Evolutionary conservation across 768 basidiomycete genomes (phyloP).

Genomic region (Holtermanniella nyarrowii): DNA sequence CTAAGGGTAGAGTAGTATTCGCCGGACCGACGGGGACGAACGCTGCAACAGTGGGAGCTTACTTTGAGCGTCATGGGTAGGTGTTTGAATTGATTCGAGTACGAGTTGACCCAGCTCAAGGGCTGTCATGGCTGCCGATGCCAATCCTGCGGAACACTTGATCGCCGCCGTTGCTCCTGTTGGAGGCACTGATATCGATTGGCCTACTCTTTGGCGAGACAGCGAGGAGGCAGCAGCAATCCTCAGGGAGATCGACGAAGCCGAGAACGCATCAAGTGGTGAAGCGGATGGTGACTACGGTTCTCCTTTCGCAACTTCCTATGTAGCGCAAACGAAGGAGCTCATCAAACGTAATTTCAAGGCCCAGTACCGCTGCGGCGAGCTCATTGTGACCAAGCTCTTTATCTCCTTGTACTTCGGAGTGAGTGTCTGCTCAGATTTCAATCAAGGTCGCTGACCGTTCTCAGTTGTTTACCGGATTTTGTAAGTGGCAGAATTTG

Average conservation of each 20-base stretch:
- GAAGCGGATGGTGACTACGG: not conserved
- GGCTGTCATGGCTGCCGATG: conserved; percentile 51
- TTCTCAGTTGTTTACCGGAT: not conserved
- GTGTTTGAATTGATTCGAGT: not conserved
- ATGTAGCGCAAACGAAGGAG: not conserved
- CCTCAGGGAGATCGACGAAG: not conserved
- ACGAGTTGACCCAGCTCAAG: too few species aligned
- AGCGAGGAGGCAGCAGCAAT: not conserved
- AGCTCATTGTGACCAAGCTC: not conserved
- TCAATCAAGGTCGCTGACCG: not conserved
- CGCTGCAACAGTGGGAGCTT: conserved; percentile 47
- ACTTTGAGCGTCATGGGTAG: conserved; percentile 51
- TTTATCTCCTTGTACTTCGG: not conserved
- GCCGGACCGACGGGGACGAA: not conserved
- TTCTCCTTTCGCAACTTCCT: not conserved
- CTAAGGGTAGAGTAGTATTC: conserved; percentile 63
- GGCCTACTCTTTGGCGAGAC: conserved; percentile 5
- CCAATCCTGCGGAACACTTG: conserved; percentile 63
- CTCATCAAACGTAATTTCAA: not conserved
- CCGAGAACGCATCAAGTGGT: not conserved
- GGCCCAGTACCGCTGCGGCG: not conserved
- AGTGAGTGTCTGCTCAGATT: not conserved
- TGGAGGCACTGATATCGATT: conserved; percentile 5
- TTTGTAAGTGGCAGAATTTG: not conserved
- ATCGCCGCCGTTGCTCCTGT: conserved; percentile 30